Evolutionary conservation across 192 early-diverging fungal species (phyloP).

Genomic region (Gamsiella multidivaricata): DNA sequence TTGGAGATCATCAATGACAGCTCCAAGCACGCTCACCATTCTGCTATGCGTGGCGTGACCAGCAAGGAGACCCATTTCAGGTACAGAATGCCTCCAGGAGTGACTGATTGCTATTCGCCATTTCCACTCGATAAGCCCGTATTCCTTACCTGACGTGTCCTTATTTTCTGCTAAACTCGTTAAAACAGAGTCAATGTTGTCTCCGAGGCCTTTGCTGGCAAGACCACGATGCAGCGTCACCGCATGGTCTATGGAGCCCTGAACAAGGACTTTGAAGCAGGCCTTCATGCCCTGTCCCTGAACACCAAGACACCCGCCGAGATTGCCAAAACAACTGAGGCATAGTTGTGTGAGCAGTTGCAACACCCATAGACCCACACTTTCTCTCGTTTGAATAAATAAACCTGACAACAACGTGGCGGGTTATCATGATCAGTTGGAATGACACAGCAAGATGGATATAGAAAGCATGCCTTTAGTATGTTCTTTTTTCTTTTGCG

Average conservation of each 20-base stretch:
- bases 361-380: too few relatives aligned
- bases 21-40: slow-evolving; percentile 82
- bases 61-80: slow-evolving; percentile 88
- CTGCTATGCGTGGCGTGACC: slow-evolving; percentile 83
- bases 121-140: too few relatives aligned
- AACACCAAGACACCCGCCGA: slow-evolving; percentile 83
- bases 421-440: too few relatives aligned
- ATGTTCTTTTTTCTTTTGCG: too few relatives aligned
- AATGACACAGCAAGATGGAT: too few relatives aligned
- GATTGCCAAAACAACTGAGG: slow-evolving; percentile 40
- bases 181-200: slow-evolving; percentile 71
- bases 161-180: neutral
- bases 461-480: too few relatives aligned
- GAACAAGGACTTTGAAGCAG: slow-evolving; percentile 74
- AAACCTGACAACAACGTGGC: too few relatives aligned
- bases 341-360: slow-evolving; percentile 1
- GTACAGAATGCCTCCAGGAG: slow-evolving; percentile 46
- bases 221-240: slow-evolving; percentile 72
- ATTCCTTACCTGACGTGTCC: too few relatives aligned
- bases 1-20: slow-evolving; percentile 85
- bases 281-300: slow-evolving; percentile 83
- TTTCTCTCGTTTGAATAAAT: too few relatives aligned
- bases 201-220: slow-evolving; percentile 74
- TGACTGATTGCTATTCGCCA: too few relatives aligned
- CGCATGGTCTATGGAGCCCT: slow-evolving; percentile 77